Evolutionary conservation across 2,329 filamentous ascomycete species (phyloP), one percentile per base, ranked within the genome.

Genomic region (Rhinocladiella mackenziei): DNA sequence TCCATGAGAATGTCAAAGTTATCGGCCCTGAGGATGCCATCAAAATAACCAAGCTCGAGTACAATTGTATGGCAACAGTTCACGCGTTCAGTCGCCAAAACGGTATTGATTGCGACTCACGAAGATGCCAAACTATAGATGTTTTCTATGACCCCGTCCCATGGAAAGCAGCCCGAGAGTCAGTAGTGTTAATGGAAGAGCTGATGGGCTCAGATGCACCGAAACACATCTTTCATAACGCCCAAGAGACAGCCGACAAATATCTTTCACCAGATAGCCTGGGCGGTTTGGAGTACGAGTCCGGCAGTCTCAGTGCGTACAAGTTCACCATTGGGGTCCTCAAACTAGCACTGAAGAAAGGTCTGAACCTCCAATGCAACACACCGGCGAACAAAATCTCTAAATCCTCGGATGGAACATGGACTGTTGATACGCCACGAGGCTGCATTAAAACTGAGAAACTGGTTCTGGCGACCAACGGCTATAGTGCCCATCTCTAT

Each of bases 401-500:
- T 15, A 52, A 48, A 33, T 18, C 30, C 4, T 28, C 35, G 6
- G 38, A 47, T 11, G 31, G 34, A 13, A 23, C 13, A 5, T 56
- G 54, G 54, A 47, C 41, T n/a, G 60, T 76, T 1, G 40, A 62
- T 23, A 78, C 74, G 1, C 42, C 60, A 1, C 62, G 69, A 4
- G 75, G 75, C 2, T 50, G 39, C 0, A 64, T 78, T 6, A 47
- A 19, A 5, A 68, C 72, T 0, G 58, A 57, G 10, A 65, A 64
- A 28, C 68, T 77, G 8, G 64, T 78, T 5, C 58, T 77, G 23
- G 74, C 74, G 7, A 77, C 74, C 10, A 78, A 78, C 53, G 75
- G 65, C 10, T 77, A 77, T 57, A 73, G 74, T 5, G 70, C 69
- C 1, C 62, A 60, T 4, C 55, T 77, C 2, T 63, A 69, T 50